Conservation (phyloP, 768 basidiomycete species). For the Russula abietina region DNA sequence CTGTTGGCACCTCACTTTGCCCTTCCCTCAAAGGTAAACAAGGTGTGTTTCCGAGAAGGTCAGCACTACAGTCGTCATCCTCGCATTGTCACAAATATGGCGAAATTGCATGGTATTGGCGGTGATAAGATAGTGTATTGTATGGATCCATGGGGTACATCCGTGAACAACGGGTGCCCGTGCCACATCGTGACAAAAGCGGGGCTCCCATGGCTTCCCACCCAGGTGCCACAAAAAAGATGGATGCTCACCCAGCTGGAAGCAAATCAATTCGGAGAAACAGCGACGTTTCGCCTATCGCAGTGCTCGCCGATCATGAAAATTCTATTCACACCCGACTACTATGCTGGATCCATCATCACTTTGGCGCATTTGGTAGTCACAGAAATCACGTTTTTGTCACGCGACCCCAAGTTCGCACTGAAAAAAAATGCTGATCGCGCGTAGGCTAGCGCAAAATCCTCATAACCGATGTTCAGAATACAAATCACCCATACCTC, state of each 20-base stretch:
- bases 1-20: neutral
- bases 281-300: neutral
- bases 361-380: neutral
- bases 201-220: neutral
- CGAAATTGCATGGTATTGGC: neutral
- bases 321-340: neutral
- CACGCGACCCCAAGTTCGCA: neutral
- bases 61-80: neutral
- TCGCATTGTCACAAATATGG: neutral
- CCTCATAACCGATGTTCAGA: neutral
- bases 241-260: neutral
- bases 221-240: neutral
- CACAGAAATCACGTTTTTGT: neutral
- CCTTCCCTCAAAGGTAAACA: neutral
- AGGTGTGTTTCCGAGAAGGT: neutral
- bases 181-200: neutral
- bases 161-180: neutral
- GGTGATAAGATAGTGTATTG: neutral
- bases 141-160: too few relatives aligned
- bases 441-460: neutral
- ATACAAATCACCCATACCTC: neutral
- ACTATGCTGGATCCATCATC: neutral
- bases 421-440: too few relatives aligned
- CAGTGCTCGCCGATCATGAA: conserved; percentile 1
- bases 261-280: neutral